Conservation (phyloP, 2,329 filamentous ascomycete species). For the Neobulgaria alba region DNA sequence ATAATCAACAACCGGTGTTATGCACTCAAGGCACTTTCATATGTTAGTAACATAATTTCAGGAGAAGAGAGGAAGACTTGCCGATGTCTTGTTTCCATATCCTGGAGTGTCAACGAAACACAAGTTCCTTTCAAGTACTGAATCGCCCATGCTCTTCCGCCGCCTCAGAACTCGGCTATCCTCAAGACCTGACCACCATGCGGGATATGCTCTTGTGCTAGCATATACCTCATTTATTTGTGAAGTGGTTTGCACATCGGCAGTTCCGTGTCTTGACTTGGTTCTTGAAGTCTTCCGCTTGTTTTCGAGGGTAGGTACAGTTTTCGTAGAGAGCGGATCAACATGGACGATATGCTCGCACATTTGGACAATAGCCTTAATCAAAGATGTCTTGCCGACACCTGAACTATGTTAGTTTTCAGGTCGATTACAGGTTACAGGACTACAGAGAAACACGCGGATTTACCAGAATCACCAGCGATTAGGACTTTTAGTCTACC, state of each 20-base stretch:
- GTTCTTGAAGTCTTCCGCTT: slow-evolving; percentile 20
- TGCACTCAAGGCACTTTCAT: slow-evolving; percentile 43
- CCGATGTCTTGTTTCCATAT: slow-evolving; percentile 44
- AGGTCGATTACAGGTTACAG: not conserved
- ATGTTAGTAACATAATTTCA: slow-evolving; percentile 24
- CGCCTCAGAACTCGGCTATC: slow-evolving; percentile 50
- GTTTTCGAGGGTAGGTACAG: slow-evolving; percentile 25
- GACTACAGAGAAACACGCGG: slow-evolving; percentile 2
- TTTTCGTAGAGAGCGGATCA: slow-evolving; percentile 42
- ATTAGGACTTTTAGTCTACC: slow-evolving; percentile 85
- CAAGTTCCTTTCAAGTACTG: slow-evolving; percentile 80
- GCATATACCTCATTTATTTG: slow-evolving; percentile 62
- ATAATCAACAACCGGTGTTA: slow-evolving; percentile 58
- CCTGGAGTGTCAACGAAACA: slow-evolving; percentile 86
- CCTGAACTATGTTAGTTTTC: slow-evolving; percentile 38
- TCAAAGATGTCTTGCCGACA: slow-evolving; percentile 80
- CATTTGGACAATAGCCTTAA: slow-evolving; percentile 76
- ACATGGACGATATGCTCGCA: slow-evolving; percentile 93
- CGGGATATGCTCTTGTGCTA: slow-evolving; percentile 75
- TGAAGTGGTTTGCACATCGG: slow-evolving; percentile 27
- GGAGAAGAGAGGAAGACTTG: slow-evolving; percentile 29
- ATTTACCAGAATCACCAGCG: slow-evolving; percentile 66
- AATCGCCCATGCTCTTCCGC: slow-evolving; percentile 65
- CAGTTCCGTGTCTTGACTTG: slow-evolving; percentile 19
- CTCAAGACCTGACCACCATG: slow-evolving; percentile 81